phyloP scores from a whole-genome alignment of 768 basidiomycete genomes.

The Pleurotus cornucopiae region DNA sequence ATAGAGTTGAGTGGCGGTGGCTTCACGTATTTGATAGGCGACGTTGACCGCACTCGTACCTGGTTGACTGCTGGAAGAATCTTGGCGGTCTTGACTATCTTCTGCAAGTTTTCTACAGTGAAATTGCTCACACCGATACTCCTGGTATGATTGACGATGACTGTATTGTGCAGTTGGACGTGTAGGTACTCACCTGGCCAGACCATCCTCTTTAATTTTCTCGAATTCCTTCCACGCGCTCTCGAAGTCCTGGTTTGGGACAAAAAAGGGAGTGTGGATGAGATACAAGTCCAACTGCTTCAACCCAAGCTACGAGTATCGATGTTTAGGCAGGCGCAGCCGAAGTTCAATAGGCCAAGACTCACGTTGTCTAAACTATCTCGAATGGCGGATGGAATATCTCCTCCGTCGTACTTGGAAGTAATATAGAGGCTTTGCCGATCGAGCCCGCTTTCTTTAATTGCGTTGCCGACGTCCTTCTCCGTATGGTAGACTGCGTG shows the following conservation, averaged over 20 bases:
- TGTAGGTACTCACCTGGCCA: slow-evolving; percentile 30
- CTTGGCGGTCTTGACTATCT: slow-evolving; percentile 42
- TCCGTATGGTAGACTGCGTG: slow-evolving; percentile 32
- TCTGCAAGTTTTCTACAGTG: slow-evolving; percentile 44
- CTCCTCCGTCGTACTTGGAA: slow-evolving; percentile 46
- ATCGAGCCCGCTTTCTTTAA: slow-evolving; percentile 41
- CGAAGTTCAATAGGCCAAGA: background rate
- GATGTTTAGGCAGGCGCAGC: background rate
- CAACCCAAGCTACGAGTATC: slow-evolving; percentile 45
- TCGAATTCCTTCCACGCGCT: slow-evolving; percentile 29
- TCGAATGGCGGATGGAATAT: slow-evolving; percentile 35
- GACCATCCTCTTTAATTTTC: slow-evolving; percentile 37
- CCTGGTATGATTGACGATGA: slow-evolving; percentile 26
- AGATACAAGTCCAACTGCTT: slow-evolving; percentile 68
- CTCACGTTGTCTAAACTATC: slow-evolving; percentile 48
- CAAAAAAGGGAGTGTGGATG: slow-evolving; percentile 45
- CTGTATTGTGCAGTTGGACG: slow-evolving; percentile 8
- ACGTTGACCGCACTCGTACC: slow-evolving; percentile 24
- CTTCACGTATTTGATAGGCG: too few relatives aligned
- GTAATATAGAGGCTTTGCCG: slow-evolving; percentile 48
- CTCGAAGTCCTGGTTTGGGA: slow-evolving; percentile 13
- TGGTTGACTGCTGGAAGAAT: slow-evolving; percentile 71
- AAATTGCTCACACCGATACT: slow-evolving; percentile 78
- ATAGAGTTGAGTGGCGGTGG: background rate
- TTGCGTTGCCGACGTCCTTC: slow-evolving; percentile 32